Base-by-base conservation (phyloP, 345 rosid genomes). In the Microthlaspi erraticum region DNA sequence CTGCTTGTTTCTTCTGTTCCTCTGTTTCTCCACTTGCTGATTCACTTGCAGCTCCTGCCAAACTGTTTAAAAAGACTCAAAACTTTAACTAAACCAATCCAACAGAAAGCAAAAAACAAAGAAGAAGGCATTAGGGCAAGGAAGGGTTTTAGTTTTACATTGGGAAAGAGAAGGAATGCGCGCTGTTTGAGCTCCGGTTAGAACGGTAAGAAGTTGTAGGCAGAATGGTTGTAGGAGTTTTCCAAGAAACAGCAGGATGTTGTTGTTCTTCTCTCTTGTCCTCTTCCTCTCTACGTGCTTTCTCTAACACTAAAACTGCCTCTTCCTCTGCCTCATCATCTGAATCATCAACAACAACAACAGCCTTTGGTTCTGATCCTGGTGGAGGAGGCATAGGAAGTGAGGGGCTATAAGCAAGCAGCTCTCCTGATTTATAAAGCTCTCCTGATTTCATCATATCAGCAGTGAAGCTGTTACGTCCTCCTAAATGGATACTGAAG, bases 401-500 rank as follows among this genome's bases (percentile, higher is more conserved):
- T 10, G 17, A 42, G 17, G 87, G 81, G 63, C 77, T 79, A 37
- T 77, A 73, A 13, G 76, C 38, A 7, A 77, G 41, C 36, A 73
- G 49, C 77, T 85, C 92, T 9, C 62, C 78, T 19, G 86, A 77
- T 65, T 77, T 80, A 26, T 8, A 50, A 12, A 60, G 58, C 37
- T 82, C 92, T 11, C 57, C 83, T n/a, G 79, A 72, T 67, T 64
- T 82, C 53, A 36, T 42, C 46, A 37, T 5, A 17, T 80, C 84
- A 26, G 34, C 38, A 45, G 60, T 63, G 66, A 85, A 87, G 76
- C 96, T 91, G 56, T 53, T 79, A 37, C 72, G 75, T 55, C 92
- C 93, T 55, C 92, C 93, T 74, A 82, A 23, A 18, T 83, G 88
- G 71, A 91, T 52, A 73, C 97, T 91, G 48, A 91, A 91, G 49